Base-by-base conservation (phyloP, 306 rosid genomes). In the Glycine soja region DNA sequence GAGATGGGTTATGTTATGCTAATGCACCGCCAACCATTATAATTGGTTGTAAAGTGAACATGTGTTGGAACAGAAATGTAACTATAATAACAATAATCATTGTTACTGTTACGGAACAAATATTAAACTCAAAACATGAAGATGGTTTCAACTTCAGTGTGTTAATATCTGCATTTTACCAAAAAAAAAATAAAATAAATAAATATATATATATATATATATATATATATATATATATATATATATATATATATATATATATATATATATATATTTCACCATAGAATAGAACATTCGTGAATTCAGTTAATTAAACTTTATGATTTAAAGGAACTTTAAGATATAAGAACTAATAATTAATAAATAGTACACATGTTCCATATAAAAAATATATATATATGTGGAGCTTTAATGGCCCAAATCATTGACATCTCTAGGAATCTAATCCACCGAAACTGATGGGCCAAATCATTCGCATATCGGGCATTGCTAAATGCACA, bases 1-100 rank as follows among this genome's bases (percentile, higher is more conserved):
- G 61, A 74, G 61, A 83, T 50, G 59, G 34, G 50, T 63, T 57
- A 63, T 51, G 47, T 7, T 43, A 43, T 24, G 79, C 57, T 59
- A 3, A 57, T 70, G 16, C 70, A 54, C 40, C 40, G 56, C 30
- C 56, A 74, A 18, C 24, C 69, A 74, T 74, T 42, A 24, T 32
- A 59, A 18, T 56, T 72, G 77, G 15, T 10, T 50, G 46, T 50
- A 13, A 67, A 40, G 52, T 67, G 32, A 38, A 6, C 19, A 61
- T 24, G 67, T 30, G 12, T 66, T 40, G 72, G 52, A 42, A 67
- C 4, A n/a, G 5, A 65, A n/a, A 46, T 18, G 7, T 50, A 30
- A 69, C 74, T 18, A 46, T 19, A 18, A 42, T 67, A 67, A 67
- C 53, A 4, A 69, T 3, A 19, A 19, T 16, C 46, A 24, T 10